Evolutionary conservation across 768 basidiomycete genomes (phyloP), one percentile per base, ranked within the genome.

Genomic region (Tylopilus felleus): DNA sequence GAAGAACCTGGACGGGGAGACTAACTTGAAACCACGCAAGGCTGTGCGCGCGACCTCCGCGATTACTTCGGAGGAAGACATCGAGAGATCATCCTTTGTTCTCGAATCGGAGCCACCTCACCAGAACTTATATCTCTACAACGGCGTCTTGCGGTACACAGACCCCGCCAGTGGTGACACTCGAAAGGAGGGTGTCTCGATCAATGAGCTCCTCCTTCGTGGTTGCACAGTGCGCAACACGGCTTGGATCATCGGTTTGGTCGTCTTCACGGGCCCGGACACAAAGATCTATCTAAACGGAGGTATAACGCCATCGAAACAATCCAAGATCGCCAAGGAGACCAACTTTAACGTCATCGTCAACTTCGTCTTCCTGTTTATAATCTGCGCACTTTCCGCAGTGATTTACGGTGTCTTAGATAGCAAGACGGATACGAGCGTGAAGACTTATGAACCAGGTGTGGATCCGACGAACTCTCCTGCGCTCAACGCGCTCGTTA

Each of bases 301-400:
- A 31, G 94, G 95, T 19, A 87, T 86, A 14, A 98, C 93, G 1
- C 94, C 95, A 1, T 93, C 90, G n/a, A 98, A 98, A 66, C 87
- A 92, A 55, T 91, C 88, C 65, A 98, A 95, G 78, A 98, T 98
- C 66, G 94, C 98, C 75, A 90, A 85, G 74, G 96, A 98, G 77
- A 98, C 96, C 9, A 98, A 96, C 71, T 96, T 94, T 78, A 98
- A 98, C 65, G 96, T 98, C 59, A 74, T 95, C 47, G 89, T 97
- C 75, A 98, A 98, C 71, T 98, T 98, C 66, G 72, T 79, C 40
- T 71, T 97, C 55, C 76, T 98, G 52, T 66, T 86, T 39, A 47
- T 80, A 36, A 90, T 98, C 78, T 97, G 94, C 69, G 58, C 84
- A 8, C 70, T 86, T 28, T 81, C 88, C 4, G 93, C 83, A 8